A percentile compares a stretch with the other conserved stretches of the same genome.
Evolutionary conservation across 257 asterid species (phyloP).

Genomic region (Gentiana macrophylla): DNA sequence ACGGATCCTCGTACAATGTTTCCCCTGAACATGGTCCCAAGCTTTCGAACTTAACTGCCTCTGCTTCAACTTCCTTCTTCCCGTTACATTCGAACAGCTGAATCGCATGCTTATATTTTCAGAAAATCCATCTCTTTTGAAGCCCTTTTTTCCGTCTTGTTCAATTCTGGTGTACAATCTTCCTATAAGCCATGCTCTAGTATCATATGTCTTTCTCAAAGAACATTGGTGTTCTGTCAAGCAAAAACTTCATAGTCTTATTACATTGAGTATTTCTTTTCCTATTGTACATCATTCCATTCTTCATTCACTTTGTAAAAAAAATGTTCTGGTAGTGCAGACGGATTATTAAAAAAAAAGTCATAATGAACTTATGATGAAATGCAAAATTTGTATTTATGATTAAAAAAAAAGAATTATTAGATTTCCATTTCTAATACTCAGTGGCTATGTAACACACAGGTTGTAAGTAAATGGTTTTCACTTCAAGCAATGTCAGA

Average conservation of each 20-base stretch:
- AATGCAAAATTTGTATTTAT: too few species aligned
- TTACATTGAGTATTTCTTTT: background rate
- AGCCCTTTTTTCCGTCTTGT: constrained; percentile 19
- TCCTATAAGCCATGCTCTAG: constrained; percentile 18
- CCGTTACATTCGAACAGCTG: constrained; percentile 20
- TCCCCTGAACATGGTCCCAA: constrained; percentile 47
- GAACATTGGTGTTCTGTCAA: constrained; percentile 11
- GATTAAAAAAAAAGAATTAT: too few species aligned
- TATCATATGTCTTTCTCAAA: constrained; percentile 10
- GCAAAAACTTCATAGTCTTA: constrained; percentile 17
- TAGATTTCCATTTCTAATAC: too few species aligned
- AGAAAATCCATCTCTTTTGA: constrained; percentile 27
- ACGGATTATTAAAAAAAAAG: too few species aligned
- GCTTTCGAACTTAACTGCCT: constrained; percentile 18
- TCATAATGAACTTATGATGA: too few species aligned
- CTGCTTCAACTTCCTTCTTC: constrained; percentile 1
- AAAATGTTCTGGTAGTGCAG: constrained; percentile 71
- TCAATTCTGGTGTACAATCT: constrained; percentile 24
- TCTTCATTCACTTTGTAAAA: constrained; percentile 71
- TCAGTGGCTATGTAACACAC: too few species aligned
- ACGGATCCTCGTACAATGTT: constrained; percentile 30
- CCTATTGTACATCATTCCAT: constrained; percentile 60
- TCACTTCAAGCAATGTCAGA: too few species aligned
- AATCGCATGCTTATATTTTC: constrained; percentile 17
- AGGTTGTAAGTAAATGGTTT: too few species aligned